Conservation (phyloP, 345 rosid species). For the Gossypium thurberi region DNA sequence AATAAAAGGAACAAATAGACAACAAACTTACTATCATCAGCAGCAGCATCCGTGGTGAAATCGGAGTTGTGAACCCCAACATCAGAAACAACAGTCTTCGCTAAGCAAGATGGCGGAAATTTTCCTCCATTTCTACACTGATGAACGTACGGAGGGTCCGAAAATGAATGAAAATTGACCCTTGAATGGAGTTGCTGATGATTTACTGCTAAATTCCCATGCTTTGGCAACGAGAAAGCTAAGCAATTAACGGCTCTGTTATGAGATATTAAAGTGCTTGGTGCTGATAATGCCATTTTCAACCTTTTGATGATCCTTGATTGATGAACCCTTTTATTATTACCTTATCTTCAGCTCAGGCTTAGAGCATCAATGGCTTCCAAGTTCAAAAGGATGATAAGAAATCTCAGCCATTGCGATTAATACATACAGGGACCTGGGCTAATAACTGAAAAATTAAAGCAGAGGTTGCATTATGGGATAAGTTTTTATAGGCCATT, state of each 20-base stretch:
- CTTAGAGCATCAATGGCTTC: neutral
- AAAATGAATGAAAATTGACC: conserved; percentile 11
- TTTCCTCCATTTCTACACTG: neutral
- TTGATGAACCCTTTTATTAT: neutral
- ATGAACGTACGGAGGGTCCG: neutral
- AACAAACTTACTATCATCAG: conserved; percentile 17
- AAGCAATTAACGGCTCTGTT: conserved; percentile 20
- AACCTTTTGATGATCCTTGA: neutral
- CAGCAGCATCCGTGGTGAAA: conserved; percentile 2
- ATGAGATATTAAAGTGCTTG: conserved; percentile 22
- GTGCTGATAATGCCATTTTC: conserved; percentile 30
- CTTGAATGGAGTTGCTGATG: conserved; percentile 6
- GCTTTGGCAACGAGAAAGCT: conserved; percentile 22
- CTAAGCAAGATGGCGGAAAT: conserved; percentile 12
- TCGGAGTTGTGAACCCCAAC: conserved; percentile 14
- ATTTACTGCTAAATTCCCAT: neutral
- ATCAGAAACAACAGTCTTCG: conserved; percentile 17
- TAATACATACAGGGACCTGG: neutral
- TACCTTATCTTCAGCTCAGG: conserved; percentile 1
- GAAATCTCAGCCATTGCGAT: neutral
- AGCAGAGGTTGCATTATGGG: neutral
- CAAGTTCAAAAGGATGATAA: neutral
- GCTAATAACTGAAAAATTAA: neutral
- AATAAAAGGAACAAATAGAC: neutral
- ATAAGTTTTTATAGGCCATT: neutral